Base-by-base conservation (phyloP, 2,329 filamentous ascomycete species). In the Ophiostoma australiae region DNA sequence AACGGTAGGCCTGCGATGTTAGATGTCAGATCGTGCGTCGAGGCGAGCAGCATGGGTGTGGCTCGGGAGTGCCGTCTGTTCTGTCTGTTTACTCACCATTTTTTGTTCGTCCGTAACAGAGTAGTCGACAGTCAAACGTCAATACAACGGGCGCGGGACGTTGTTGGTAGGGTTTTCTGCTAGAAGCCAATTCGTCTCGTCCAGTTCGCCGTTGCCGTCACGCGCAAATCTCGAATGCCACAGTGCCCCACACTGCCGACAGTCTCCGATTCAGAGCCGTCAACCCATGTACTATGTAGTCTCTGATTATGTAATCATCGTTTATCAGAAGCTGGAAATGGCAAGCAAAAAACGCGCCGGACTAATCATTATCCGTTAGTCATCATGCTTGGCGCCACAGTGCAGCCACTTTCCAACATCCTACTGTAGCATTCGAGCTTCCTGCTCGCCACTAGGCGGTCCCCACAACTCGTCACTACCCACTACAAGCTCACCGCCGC, bases 1-100 rank as follows among this genome's bases (percentile, higher is more conserved):
- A 91, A 78, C 93, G 92, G 84, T 98, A 93, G 80, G 94, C 94
- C 94, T 97, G 71, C 31, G n/a, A 20, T 5, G 69, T 65, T 68
- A 66, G 68, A 3, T 13, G 52, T 58, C 23, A 33, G 58, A 48
- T 48, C 44, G 44, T n/a, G 44, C 5, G 7, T 20, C 44, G 17
- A 20, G 17, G 44, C 13, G 37, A 39, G 37, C 2, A 39, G 37
- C 37, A 31, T 31, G 27, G 27, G 27, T 39, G 37, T 13, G 13
- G 37, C 1, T 39, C 37, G 3, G 37, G 27, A 31, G 27, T 31
- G 27, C 27, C 27, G 27, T 31, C 27, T 31, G 27, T 31, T 10
- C 11, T 41, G 39, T 15, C 39, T 23, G 0, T n/a, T 10, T 13
- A 27, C 52, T 27, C n/a, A 58, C 52, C 52, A 58, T 58, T 58